Conservation (phyloP, 2,329 filamentous ascomycete genomes). For the Beauveria varroae region DNA sequence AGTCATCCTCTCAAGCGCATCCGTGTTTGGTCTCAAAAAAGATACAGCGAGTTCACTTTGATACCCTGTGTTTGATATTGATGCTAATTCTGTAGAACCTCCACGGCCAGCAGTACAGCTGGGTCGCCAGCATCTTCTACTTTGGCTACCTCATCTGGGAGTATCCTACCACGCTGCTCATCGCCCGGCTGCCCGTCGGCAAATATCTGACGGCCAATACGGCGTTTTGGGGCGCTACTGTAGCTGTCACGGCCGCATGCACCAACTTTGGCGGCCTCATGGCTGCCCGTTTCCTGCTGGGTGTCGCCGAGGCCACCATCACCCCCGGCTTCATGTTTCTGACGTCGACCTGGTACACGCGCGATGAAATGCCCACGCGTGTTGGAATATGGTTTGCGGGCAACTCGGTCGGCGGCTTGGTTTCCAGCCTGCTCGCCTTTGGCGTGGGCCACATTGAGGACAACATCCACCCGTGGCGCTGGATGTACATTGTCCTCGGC, state of each 20-base stretch:
- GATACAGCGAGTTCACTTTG: slow-evolving; percentile 30
- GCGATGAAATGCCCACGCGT: slow-evolving; percentile 46
- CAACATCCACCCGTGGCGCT: slow-evolving; percentile 42
- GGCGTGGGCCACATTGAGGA: slow-evolving; percentile 46
- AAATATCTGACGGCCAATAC: slow-evolving; percentile 41
- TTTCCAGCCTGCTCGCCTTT: slow-evolving; percentile 45
- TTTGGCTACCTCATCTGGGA: slow-evolving; percentile 41
- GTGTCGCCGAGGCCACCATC: slow-evolving; percentile 47
- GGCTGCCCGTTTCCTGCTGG: slow-evolving; percentile 44
- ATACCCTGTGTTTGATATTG: neutral
- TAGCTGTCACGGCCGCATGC: slow-evolving; percentile 38
- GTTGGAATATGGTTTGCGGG: slow-evolving; percentile 51
- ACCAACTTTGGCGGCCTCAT: slow-evolving; percentile 41
- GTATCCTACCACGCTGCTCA: slow-evolving; percentile 41
- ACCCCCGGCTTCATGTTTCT: slow-evolving; percentile 49
- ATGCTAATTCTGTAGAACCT: slow-evolving; percentile 16
- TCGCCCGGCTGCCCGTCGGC: slow-evolving; percentile 39
- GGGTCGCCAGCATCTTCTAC: slow-evolving; percentile 44
- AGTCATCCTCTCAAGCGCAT: slow-evolving; percentile 45
- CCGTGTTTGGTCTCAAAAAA: slow-evolving; percentile 47
- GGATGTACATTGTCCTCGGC: slow-evolving; percentile 52
- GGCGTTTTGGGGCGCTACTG: slow-evolving; percentile 42
- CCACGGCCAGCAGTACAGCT: slow-evolving; percentile 49
- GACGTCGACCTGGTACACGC: slow-evolving; percentile 48
- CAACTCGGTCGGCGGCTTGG: slow-evolving; percentile 40